Evolutionary conservation across 2,329 filamentous ascomycete genomes (phyloP).

Genomic region (Ophiostoma piceae): DNA sequence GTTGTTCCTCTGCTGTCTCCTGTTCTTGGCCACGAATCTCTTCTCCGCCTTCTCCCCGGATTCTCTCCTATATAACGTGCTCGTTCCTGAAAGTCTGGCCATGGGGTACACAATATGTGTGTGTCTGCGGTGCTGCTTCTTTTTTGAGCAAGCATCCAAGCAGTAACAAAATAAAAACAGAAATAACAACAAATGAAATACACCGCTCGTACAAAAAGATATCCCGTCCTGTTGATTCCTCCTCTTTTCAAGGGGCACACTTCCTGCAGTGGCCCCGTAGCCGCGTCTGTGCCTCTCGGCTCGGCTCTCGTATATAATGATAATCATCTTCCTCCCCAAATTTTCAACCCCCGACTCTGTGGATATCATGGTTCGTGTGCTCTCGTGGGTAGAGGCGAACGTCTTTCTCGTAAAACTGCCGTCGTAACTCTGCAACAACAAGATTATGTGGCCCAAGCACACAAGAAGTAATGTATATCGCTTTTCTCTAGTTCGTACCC

Average conservation of each 20-base stretch:
- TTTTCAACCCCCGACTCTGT: neutral
- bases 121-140: slow-evolving; percentile 6
- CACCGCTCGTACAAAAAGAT: slow-evolving; percentile 10
- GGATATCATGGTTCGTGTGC: slow-evolving; percentile 7
- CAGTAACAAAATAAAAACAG: slow-evolving; percentile 8
- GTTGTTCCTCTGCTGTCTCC: slow-evolving; percentile 4
- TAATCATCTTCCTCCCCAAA: slow-evolving; percentile 2
- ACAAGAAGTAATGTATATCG: neutral
- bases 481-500: slow-evolving; percentile 1
- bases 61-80: neutral
- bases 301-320: neutral
- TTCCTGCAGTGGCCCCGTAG: slow-evolving; percentile 2
- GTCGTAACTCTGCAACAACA: slow-evolving; percentile 4
- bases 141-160: neutral
- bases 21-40: neutral
- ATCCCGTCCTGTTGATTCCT: neutral
- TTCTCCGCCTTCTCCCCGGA: slow-evolving; percentile 14
- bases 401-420: slow-evolving; percentile 4
- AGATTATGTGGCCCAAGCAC: neutral
- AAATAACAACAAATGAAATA: neutral
- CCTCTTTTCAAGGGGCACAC: neutral
- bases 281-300: neutral
- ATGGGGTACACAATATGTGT: neutral
- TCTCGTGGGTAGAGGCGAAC: slow-evolving; percentile 1
- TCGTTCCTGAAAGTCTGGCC: slow-evolving; percentile 16